Evolutionary conservation across 192 early-diverging fungal species (phyloP), one percentile per base, ranked within the genome.

Genomic region (Coemansia sp.): DNA sequence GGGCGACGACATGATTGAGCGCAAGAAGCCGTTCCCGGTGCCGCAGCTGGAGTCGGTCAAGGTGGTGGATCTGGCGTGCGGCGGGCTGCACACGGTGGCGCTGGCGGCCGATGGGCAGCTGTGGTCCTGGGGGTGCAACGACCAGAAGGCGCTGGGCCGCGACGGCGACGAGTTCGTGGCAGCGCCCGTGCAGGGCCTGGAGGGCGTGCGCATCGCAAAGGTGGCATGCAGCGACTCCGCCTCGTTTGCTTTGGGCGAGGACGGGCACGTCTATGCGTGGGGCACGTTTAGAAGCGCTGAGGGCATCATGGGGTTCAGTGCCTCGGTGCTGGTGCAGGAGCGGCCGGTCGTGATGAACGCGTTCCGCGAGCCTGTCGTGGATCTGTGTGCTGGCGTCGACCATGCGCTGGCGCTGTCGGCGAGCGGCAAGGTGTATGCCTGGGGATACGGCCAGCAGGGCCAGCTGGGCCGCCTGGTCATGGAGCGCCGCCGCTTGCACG

Each of bases 71-170:
- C 81, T 97, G 54, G 80, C 82, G 5, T 85, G 89, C 28, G 94
- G 94, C 45, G 94, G 94, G 48, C 65, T 97, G 67, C 92, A 94
- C 72, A 90, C 84, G 50, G 81, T 94, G 61, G 91, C 88, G 21
- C 65, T 94, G 33, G 83, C 83, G 5, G 61, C 50, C 3, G 82
- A 83, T 28, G 93, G 91, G 36, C 65, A 83, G 83, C 62, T 97
- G 47, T 97, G 84, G 75, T 88, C 88, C 42, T 97, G 95, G 95
- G 95, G 95, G 0, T 94, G 94, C 79, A 96, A 96, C 69, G 95
- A 97, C 76, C 87, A 97, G 57, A 71, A 79, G 47, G 89, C 90
- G 12, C 80, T 98, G n/a, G 94, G 88, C 31, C 76, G 88, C 15
- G 67, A 51, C 10, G 80, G 74, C 47, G 81, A 84, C 46, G 86